phyloP scores from a whole-genome alignment of 129 eudicot species.

The Pittosporum tobira region DNA sequence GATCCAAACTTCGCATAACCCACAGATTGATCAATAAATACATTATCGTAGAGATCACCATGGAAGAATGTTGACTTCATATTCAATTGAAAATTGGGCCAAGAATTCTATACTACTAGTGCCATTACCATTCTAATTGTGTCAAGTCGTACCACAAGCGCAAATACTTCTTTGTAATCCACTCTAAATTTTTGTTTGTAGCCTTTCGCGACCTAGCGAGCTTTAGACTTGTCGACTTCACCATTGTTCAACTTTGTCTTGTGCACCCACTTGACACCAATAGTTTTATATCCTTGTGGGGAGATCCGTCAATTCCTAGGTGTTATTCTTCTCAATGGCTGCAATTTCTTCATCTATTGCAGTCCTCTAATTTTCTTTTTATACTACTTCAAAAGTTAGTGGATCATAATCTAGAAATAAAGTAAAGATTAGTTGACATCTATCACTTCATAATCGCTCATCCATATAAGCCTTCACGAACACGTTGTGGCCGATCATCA shows the following conservation, averaged over 20 bases:
- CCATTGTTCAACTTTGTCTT: neutral
- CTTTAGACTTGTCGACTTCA: neutral
- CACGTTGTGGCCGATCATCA: no score
- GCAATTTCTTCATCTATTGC: neutral
- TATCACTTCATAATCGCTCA: neutral
- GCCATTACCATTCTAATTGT: neutral
- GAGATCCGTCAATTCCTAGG: no score
- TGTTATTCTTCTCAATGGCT: no score
- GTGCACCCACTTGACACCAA: constrained; percentile 1
- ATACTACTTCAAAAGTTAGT: neutral
- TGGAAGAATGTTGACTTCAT: neutral
- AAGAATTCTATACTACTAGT: neutral
- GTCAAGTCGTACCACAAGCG: neutral
- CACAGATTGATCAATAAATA: neutral
- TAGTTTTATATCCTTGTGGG: no score
- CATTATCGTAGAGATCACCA: no score
- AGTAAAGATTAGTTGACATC: neutral
- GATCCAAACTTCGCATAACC: neutral
- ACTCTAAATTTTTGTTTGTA: no score
- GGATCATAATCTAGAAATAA: neutral
- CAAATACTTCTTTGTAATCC: neutral
- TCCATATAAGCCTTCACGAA: neutral
- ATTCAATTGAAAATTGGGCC: neutral
- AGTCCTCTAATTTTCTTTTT: neutral
- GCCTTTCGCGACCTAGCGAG: neutral